A percentile compares a stretch with the other conserved stretches of the same genome.
phyloP scores from a whole-genome alignment of 169 alveolate genomes.

The Eimeria tenella region DNA sequence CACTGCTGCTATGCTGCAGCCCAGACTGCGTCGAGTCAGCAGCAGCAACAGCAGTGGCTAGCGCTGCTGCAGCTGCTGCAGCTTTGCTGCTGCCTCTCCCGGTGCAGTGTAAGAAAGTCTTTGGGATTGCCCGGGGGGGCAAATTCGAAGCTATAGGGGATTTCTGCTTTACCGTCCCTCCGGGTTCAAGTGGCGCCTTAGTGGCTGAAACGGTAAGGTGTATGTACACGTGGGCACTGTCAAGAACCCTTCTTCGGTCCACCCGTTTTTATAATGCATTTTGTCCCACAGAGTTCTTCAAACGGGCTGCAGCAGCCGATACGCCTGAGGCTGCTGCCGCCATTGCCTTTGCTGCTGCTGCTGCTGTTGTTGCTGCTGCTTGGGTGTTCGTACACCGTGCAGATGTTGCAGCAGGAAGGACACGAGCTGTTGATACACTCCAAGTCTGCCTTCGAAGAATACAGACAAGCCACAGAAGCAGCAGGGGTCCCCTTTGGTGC shows the following conservation, averaged over 20 bases:
- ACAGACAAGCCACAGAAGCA: neutral
- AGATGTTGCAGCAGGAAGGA: slow-evolving; percentile 42
- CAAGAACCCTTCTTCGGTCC: too few species aligned
- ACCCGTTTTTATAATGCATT: too few species aligned
- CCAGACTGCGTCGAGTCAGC: neutral
- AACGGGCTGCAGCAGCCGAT: too few species aligned
- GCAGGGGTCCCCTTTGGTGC: slow-evolving; percentile 1
- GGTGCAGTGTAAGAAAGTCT: slow-evolving; percentile 25
- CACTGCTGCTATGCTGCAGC: neutral
- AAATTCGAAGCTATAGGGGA: slow-evolving; percentile 56
- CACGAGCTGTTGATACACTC: slow-evolving; percentile 46
- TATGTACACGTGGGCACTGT: neutral
- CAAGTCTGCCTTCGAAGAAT: slow-evolving; percentile 17
- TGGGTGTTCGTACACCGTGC: neutral
- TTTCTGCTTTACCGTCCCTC: slow-evolving; percentile 70
- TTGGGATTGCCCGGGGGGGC: slow-evolving; percentile 45
- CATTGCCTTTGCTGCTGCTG: neutral
- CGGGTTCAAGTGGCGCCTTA: slow-evolving; percentile 39
- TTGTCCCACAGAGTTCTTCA: too few species aligned
- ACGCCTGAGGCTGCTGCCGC: too few species aligned
- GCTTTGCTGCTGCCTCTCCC: slow-evolving; percentile 20
- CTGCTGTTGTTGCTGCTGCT: neutral
- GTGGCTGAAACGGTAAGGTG: slow-evolving; percentile 71
- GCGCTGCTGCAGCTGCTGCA: slow-evolving; percentile 19
- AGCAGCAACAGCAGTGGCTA: neutral